A percentile compares a stretch with the other conserved stretches of the same genome.
Evolutionary conservation across 192 early-diverging fungal species (phyloP).

Genomic region (Umbelopsis sp.): DNA sequence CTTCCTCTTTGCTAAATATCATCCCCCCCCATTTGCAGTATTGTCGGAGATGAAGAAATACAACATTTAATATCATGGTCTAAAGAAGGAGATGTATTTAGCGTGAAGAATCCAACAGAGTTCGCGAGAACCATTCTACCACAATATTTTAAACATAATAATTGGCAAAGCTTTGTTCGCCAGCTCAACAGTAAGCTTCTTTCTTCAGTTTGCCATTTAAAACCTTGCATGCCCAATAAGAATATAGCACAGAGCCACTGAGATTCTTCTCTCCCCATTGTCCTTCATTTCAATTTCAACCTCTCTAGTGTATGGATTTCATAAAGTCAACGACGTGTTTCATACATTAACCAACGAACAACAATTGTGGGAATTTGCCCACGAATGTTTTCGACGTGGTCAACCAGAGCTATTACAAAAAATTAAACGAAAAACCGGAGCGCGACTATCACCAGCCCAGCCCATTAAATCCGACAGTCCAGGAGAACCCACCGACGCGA

Average conservation of each 20-base stretch:
- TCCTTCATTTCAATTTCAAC: not conserved
- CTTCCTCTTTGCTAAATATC: not conserved
- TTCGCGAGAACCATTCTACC: conserved; percentile 77
- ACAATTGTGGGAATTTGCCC: conserved; percentile 85
- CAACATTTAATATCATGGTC: conserved; percentile 72
- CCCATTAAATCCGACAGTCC: conserved; percentile 6
- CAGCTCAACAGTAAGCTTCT: conserved; percentile 71
- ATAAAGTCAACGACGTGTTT: conserved; percentile 60
- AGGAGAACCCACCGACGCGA: not conserved
- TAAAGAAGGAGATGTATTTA: conserved; percentile 76
- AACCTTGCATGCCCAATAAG: too few relatives aligned
- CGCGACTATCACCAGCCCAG: not conserved
- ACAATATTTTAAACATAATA: conserved; percentile 86
- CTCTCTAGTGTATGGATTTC: conserved; percentile 76
- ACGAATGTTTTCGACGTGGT: conserved; percentile 75
- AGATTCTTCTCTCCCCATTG: not conserved
- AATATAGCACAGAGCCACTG: not conserved
- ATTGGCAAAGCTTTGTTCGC: conserved; percentile 86
- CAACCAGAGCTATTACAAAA: conserved; percentile 8
- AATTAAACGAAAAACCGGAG: conserved; percentile 13
- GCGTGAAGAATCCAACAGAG: conserved; percentile 79
- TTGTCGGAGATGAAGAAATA: conserved; percentile 65
- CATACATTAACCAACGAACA: conserved; percentile 48
- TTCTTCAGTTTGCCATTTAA: not conserved
- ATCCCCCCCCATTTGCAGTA: conserved; percentile 41